Evolutionary conservation across 2,329 filamentous ascomycete genomes (phyloP), one percentile per base, ranked within the genome.

Genomic region (Penicillium freii): DNA sequence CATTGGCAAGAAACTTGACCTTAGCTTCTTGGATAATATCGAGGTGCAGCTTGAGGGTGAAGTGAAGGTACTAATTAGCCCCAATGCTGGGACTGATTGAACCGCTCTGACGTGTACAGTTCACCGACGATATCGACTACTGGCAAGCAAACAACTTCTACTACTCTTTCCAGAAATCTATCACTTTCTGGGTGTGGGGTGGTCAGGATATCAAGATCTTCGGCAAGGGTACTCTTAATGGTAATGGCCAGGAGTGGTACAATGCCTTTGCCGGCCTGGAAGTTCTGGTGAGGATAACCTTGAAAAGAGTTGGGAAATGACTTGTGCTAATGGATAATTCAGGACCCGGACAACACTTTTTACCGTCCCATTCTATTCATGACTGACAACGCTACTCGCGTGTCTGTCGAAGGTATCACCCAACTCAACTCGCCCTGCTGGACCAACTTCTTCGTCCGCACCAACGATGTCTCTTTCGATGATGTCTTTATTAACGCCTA

Each of bases 181-280:
- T 86, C 54, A 83, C 83, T 55, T 87, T 86, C 65, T 86, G 83
- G 81, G 82, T 84, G 50, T 87, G 84, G 84, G 84, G 84, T 54
- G 84, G 85, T 11, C 78, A 82, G 60, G 75, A 85, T 60, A 83
- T 87, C 67, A 82, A 80, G 60, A 84, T 87, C 62, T 83, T 79
- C 55, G 85, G 85, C 43, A 75, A 79, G 13, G 79, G 84, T 43
- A 73, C 80, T 15, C 74, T 87, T 43, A 82, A 87, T 56, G 83
- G 81, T 0, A 84, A 85, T 58, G 84, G 80, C 7, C 75, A 78
- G 51, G 73, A 71, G 39, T 82, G 79, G 78, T 82, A 80, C 69
- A 78, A 81, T 54, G 78, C 75, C 34, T 77, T 80, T 68, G 78
- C 78, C 17, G 71, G 71, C 38, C 75, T 73, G 29, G 68, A 75